phyloP scores from a whole-genome alignment of 202 grass and related monocot genomes.

The Zizania palustris region DNA sequence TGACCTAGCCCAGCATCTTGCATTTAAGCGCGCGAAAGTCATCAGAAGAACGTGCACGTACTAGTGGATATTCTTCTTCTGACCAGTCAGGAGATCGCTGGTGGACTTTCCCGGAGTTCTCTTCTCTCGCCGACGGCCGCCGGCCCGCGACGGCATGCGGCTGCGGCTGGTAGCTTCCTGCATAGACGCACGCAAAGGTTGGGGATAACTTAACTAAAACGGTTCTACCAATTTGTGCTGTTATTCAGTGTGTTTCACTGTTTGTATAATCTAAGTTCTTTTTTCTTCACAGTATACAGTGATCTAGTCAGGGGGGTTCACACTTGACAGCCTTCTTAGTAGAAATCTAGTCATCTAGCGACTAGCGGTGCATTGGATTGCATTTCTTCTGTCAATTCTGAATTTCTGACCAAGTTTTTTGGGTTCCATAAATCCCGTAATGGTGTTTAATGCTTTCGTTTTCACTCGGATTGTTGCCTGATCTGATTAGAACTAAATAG shows the following conservation, averaged over 20 bases:
- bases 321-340: conserved; percentile 13
- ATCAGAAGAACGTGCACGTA: conserved; percentile 36
- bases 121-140: conserved; percentile 17
- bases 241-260: background rate
- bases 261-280: background rate
- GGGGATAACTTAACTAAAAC: background rate
- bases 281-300: too few relatives aligned
- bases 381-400: background rate
- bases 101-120: conserved; percentile 27
- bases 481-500: too few relatives aligned
- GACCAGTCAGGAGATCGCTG: background rate
- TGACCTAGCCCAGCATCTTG: conserved; percentile 21
- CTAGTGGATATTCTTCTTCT: background rate
- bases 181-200: conserved; percentile 68
- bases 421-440: background rate
- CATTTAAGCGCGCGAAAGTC: conserved; percentile 10
- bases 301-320: background rate
- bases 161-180: conserved; percentile 54
- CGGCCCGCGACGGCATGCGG: background rate
- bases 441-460: too few relatives aligned
- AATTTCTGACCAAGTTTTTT: background rate
- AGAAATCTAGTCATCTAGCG: background rate
- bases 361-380: conserved; percentile 8
- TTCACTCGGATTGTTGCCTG: too few relatives aligned
- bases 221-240: background rate